These are phyloP conservation scores for Aaosphaeria pasadenensis DNA, from an alignment of 2,329 filamentous ascomycete genomes.

Conservation along the genomic window DNA sequence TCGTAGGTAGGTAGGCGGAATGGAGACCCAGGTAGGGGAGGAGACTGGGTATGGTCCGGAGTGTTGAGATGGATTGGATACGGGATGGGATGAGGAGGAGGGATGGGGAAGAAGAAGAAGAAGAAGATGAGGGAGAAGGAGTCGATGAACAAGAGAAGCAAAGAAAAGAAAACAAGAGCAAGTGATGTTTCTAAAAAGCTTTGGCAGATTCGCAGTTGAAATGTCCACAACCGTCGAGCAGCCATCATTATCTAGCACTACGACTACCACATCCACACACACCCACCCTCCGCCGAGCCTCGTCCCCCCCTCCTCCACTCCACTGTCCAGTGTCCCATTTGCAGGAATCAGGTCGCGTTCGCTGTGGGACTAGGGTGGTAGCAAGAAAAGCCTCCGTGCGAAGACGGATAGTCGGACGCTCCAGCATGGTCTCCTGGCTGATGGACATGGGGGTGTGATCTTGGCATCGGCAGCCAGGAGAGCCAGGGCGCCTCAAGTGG, in stretches of 20 bases:
- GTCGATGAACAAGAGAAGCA: not conserved
- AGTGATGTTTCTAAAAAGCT: not conserved
- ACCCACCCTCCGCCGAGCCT: too few species aligned
- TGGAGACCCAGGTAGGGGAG: too few species aligned
- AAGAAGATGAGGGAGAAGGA: not conserved
- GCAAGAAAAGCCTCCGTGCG: conserved; percentile 24
- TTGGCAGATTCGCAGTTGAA: too few species aligned
- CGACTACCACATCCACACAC: too few species aligned
- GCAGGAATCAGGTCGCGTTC: conserved; percentile 12
- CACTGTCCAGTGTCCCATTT: conserved; percentile 18
- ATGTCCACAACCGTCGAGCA: too few species aligned
- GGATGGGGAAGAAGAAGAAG: not conserved
- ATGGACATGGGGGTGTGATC: too few species aligned
- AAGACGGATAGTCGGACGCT: conserved; percentile 29
- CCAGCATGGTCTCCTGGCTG: too few species aligned
- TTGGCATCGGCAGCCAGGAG: too few species aligned
- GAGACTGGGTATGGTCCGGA: too few species aligned
- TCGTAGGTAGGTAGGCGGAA: too few species aligned
- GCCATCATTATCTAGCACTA: too few species aligned
- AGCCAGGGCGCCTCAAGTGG: too few species aligned
- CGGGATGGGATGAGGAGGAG: not conserved
- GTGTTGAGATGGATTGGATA: conserved; percentile 1
- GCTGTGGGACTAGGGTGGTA: conserved; percentile 19
- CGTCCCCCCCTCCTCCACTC: not conserved
- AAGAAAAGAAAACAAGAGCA: conserved; percentile 2